Percentiles rank a stretch among this genome's conserved stretches.
Evolutionary conservation across 371 early-diverging fungal genomes (phyloP).

Genomic region (Catenaria anguillulae): DNA sequence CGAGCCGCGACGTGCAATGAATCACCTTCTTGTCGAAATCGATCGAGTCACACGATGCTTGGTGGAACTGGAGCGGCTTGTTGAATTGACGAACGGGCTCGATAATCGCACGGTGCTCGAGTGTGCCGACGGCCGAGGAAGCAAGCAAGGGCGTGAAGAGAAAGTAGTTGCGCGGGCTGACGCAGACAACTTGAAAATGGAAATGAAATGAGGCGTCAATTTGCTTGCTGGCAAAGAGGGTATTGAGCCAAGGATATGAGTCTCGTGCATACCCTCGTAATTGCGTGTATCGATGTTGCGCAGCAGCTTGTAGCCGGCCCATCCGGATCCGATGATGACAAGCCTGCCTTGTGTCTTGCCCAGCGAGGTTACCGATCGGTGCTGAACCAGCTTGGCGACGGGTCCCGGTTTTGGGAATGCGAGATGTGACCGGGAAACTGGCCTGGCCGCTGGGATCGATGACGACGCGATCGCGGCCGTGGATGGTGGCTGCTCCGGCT

Average conservation of each 20-base stretch:
- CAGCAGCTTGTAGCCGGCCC: slow-evolving; percentile 50
- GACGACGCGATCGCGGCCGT: too few species aligned
- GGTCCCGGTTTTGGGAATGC: too few species aligned
- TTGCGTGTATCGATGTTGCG: slow-evolving; percentile 43
- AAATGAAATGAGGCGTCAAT: too few species aligned
- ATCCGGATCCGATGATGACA: slow-evolving; percentile 61
- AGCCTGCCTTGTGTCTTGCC: slow-evolving; percentile 20
- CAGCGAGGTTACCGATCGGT: background rate
- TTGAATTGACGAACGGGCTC: slow-evolving; percentile 60
- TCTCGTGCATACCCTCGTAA: slow-evolving; percentile 34
- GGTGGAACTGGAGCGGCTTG: slow-evolving; percentile 37
- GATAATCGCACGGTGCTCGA: slow-evolving; percentile 62
- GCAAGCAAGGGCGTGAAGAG: slow-evolving; percentile 70
- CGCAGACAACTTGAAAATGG: slow-evolving; percentile 1
- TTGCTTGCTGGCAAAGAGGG: too few species aligned
- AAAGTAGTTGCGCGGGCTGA: slow-evolving; percentile 56
- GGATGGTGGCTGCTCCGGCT: too few species aligned
- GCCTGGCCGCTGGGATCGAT: too few species aligned
- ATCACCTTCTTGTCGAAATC: slow-evolving; percentile 43
- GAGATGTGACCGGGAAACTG: too few species aligned
- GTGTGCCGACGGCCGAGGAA: slow-evolving; percentile 51
- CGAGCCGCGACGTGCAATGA: slow-evolving; percentile 24
- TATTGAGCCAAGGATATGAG: slow-evolving; percentile 5
- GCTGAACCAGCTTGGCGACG: too few species aligned
- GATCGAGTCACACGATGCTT: slow-evolving; percentile 49